These are phyloP conservation scores for Calonectria hawksworthii DNA, from an alignment of 2,329 filamentous ascomycete species.

Conservation along the genomic window DNA sequence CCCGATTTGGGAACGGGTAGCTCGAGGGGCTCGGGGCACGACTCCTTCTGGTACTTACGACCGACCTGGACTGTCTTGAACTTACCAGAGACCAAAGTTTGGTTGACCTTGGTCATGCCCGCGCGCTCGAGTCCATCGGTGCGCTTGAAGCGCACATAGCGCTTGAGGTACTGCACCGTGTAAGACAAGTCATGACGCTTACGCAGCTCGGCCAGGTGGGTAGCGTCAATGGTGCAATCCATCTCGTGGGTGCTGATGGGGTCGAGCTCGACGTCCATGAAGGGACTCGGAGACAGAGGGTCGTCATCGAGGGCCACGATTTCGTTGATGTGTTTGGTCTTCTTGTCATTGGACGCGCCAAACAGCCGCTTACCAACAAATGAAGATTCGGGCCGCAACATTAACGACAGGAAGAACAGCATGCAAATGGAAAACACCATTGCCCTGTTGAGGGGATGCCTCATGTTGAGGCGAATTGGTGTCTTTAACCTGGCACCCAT, in stretches of 20 bases:
- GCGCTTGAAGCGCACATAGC: constrained; percentile 67
- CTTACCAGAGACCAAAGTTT: constrained; percentile 62
- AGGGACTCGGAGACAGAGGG: constrained; percentile 34
- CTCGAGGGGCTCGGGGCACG: constrained; percentile 64
- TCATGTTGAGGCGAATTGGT: constrained; percentile 60
- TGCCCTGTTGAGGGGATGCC: constrained; percentile 62
- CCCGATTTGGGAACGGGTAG: constrained; percentile 66
- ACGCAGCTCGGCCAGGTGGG: constrained; percentile 60
- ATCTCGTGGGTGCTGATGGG: constrained; percentile 51
- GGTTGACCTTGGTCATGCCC: constrained; percentile 64
- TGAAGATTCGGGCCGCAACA: constrained; percentile 58
- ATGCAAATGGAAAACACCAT: constrained; percentile 59
- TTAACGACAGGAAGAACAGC: constrained; percentile 55
- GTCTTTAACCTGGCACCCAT: constrained; percentile 57
- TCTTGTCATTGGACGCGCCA: constrained; percentile 46
- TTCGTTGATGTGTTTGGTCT: constrained; percentile 49
- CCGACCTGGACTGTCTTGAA: constrained; percentile 64
- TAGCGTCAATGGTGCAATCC: constrained; percentile 65
- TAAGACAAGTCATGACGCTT: constrained; percentile 63
- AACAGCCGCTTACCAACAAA: constrained; percentile 56
- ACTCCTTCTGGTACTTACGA: constrained; percentile 56
- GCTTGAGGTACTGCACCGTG: constrained; percentile 68
- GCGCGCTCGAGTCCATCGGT: constrained; percentile 62
- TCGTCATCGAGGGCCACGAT: constrained; percentile 22
- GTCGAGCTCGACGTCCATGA: constrained; percentile 30